Percentiles rank a stretch among this genome's conserved stretches.
These are phyloP conservation scores for Colletotrichum euphorbiae DNA, from an alignment of 2,329 filamentous ascomycete species.

Conservation along the genomic window DNA sequence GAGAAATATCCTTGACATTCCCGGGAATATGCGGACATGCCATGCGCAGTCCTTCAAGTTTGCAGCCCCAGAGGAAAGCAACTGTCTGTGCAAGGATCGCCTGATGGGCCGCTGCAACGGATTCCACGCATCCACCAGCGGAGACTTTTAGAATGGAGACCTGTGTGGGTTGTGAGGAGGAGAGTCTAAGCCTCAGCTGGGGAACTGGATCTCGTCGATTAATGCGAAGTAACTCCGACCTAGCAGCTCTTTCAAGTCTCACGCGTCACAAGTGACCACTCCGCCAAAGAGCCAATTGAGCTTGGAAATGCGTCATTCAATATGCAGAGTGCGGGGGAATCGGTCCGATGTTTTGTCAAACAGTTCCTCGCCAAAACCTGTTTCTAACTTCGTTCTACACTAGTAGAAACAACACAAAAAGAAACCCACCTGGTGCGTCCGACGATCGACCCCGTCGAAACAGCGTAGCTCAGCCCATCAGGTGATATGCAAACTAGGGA, in stretches of 20 bases:
- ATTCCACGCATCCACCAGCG: conserved; percentile 34
- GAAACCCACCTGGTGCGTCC: conserved; percentile 1
- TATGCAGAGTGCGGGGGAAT: background rate
- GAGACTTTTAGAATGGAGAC: conserved; percentile 19
- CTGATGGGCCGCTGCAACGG: background rate
- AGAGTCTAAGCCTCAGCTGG: background rate
- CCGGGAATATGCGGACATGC: background rate
- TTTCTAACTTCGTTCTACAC: background rate
- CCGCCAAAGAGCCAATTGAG: background rate
- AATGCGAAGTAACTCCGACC: conserved; percentile 36
- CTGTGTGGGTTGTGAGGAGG: conserved; percentile 22
- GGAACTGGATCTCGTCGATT: background rate
- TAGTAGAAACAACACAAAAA: too few relatives aligned
- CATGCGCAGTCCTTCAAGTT: too few relatives aligned
- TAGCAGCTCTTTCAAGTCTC: background rate
- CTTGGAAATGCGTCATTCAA: background rate
- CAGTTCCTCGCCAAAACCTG: background rate
- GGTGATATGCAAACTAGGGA: conserved; percentile 22
- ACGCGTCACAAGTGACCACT: background rate
- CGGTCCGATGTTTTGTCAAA: background rate
- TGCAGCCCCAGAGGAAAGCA: too few relatives aligned
- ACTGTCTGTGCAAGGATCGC: too few relatives aligned
- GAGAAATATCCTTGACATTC: background rate
- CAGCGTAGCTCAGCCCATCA: background rate
- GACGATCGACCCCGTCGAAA: background rate